Percentiles rank a stretch among this genome's conserved stretches.
phyloP scores from a whole-genome alignment of 2,329 filamentous ascomycete species.

The Nectriaceae sp. region DNA sequence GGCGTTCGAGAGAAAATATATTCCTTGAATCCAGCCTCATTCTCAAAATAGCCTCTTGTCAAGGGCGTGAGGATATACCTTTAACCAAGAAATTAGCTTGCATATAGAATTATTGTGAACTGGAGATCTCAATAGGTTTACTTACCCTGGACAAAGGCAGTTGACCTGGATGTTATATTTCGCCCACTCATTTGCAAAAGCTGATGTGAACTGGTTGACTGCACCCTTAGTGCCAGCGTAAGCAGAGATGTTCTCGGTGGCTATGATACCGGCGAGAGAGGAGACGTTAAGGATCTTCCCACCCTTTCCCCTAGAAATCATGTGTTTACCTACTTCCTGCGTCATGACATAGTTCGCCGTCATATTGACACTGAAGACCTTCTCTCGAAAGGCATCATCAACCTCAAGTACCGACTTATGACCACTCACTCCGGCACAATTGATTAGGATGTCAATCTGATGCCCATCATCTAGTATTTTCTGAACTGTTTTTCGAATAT shows the following conservation, averaged over 20 bases:
- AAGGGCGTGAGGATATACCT: slow-evolving; percentile 5
- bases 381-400: slow-evolving; percentile 7
- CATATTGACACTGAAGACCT: slow-evolving; percentile 8
- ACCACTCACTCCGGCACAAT: slow-evolving; percentile 9
- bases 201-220: slow-evolving; percentile 6
- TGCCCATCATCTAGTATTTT: not conserved
- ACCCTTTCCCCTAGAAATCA: slow-evolving; percentile 7
- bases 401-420: slow-evolving; percentile 5
- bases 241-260: slow-evolving; percentile 1
- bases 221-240: slow-evolving; percentile 5
- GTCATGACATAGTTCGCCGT: slow-evolving; percentile 7
- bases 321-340: slow-evolving; percentile 7
- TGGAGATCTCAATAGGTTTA: not conserved
- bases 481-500: slow-evolving; percentile 1
- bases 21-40: slow-evolving; percentile 1
- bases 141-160: slow-evolving; percentile 5
- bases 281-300: slow-evolving; percentile 11
- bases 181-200: slow-evolving; percentile 6
- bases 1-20: slow-evolving; percentile 2
- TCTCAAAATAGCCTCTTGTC: not conserved
- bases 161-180: slow-evolving; percentile 5
- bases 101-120: not conserved
- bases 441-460: slow-evolving; percentile 3
- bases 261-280: slow-evolving; percentile 3
- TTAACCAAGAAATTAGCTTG: not conserved